Conservation (phyloP, 192 early-diverging fungal genomes). For the Podila minutissima region DNA sequence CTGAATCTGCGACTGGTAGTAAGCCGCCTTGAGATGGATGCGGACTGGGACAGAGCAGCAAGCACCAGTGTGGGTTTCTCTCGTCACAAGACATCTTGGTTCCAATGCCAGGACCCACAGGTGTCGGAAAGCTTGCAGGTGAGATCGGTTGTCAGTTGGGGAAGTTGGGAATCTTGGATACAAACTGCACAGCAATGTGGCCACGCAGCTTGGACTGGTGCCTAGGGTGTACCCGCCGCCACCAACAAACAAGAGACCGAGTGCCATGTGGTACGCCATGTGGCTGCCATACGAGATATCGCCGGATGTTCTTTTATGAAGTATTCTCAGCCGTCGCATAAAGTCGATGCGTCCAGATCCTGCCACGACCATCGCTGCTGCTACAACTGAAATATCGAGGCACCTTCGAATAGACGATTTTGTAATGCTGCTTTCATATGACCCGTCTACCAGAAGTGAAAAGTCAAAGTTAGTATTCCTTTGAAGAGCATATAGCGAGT, state of each 20-base stretch:
- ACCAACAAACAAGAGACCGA: slow-evolving; percentile 82
- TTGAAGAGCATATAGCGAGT: not conserved
- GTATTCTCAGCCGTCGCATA: slow-evolving; percentile 63
- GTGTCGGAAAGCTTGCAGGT: slow-evolving; percentile 83
- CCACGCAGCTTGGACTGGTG: slow-evolving; percentile 70
- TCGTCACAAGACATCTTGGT: slow-evolving; percentile 70
- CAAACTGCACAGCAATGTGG: slow-evolving; percentile 71
- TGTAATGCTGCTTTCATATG: slow-evolving; percentile 71
- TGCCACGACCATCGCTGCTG: slow-evolving; percentile 78
- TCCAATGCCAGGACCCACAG: slow-evolving; percentile 85
- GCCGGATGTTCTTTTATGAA: slow-evolving; percentile 57
- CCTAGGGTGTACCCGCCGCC: slow-evolving; percentile 76
- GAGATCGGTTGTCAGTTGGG: slow-evolving; percentile 66
- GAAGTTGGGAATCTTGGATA: slow-evolving; percentile 72
- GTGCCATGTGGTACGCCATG: slow-evolving; percentile 77
- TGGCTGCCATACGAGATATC: slow-evolving; percentile 76
- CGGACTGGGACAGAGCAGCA: slow-evolving; percentile 67
- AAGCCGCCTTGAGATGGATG: slow-evolving; percentile 47
- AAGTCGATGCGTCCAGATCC: slow-evolving; percentile 80
- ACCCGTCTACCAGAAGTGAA: slow-evolving; percentile 45
- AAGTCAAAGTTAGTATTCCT: not conserved
- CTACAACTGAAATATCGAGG: slow-evolving; percentile 71
- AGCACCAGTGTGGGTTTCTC: slow-evolving; percentile 67
- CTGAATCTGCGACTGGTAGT: slow-evolving; percentile 6
- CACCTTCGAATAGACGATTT: slow-evolving; percentile 69